Percentiles rank a stretch among this genome's conserved stretches.
Evolutionary conservation across 2,329 filamentous ascomycete genomes (phyloP).

Genomic region (Lithohypha guttulata): DNA sequence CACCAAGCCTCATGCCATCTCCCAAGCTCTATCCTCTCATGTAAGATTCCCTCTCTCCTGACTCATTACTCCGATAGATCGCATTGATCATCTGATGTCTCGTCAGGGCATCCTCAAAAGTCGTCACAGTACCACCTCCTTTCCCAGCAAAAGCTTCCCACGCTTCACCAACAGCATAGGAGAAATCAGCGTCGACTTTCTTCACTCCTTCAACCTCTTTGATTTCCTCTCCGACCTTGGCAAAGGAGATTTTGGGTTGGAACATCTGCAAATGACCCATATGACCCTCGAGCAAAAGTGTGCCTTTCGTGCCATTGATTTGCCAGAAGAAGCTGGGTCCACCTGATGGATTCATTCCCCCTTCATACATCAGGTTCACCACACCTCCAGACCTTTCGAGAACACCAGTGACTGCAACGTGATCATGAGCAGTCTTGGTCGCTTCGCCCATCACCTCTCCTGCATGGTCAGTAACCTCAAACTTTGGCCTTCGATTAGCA

Average conservation of each 20-base stretch:
- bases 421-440: slow-evolving; percentile 14
- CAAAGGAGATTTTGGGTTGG: slow-evolving; percentile 14
- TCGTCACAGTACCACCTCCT: slow-evolving; percentile 10
- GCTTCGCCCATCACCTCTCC: slow-evolving; percentile 4
- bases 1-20: too few relatives aligned
- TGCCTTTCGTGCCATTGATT: slow-evolving; percentile 17
- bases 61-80: slow-evolving; percentile 15
- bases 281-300: slow-evolving; percentile 12
- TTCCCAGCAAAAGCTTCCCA: slow-evolving; percentile 16
- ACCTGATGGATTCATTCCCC: slow-evolving; percentile 5
- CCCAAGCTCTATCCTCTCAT: too few relatives aligned
- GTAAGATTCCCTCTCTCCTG: slow-evolving; percentile 14
- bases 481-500: slow-evolving; percentile 11
- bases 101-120: slow-evolving; percentile 15
- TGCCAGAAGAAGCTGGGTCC: slow-evolving; percentile 15
- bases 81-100: slow-evolving; percentile 17
- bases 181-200: slow-evolving; percentile 9
- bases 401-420: slow-evolving; percentile 12
- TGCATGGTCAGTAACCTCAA: slow-evolving; percentile 7
- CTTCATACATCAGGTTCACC: slow-evolving; percentile 12
- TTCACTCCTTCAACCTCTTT: slow-evolving; percentile 11
- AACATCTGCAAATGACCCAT: slow-evolving; percentile 14
- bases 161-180: slow-evolving; percentile 13
- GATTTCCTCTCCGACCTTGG: slow-evolving; percentile 5
- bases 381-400: slow-evolving; percentile 10